A percentile compares a stretch with the other conserved stretches of the same genome.
Evolutionary conservation across 495 filamentous ascomycete genomes (phyloP).

Genomic region (Penicillium canescens): DNA sequence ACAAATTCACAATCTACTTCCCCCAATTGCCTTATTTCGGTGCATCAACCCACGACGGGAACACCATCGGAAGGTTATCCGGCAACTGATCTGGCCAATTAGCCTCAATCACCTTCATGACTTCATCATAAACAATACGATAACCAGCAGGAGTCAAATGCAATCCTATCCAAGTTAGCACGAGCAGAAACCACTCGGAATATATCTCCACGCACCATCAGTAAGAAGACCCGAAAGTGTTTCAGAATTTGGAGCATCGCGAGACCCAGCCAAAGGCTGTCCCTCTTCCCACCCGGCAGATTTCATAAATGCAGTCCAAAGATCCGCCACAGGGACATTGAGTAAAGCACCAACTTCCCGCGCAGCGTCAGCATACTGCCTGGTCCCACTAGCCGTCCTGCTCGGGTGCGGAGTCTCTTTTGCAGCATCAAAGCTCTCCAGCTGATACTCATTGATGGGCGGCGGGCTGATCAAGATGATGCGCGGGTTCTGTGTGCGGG

Average conservation of each 20-base stretch:
- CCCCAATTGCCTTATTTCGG: constrained; percentile 32
- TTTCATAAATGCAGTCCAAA: constrained; percentile 73
- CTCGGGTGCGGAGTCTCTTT: constrained; percentile 40
- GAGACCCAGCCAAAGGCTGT: constrained; percentile 52
- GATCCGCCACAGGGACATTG: constrained; percentile 67
- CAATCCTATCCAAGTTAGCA: constrained; percentile 46
- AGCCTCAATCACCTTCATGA: constrained; percentile 52
- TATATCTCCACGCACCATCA: constrained; percentile 51
- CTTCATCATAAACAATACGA: constrained; percentile 54
- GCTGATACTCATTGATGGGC: constrained; percentile 75
- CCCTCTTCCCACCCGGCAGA: constrained; percentile 62
- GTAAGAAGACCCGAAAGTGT: constrained; percentile 52
- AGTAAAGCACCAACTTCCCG: constrained; percentile 64
- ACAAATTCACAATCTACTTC: not conserved
- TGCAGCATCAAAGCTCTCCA: constrained; percentile 35
- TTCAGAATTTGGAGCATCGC: constrained; percentile 46
- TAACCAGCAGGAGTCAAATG: constrained; percentile 66
- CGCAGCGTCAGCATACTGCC: constrained; percentile 69
- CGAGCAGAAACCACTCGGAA: constrained; percentile 1
- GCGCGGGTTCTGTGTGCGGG: constrained; percentile 67
- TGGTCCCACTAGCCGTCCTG: constrained; percentile 63
- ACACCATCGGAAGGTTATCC: constrained; percentile 49
- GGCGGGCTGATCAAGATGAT: constrained; percentile 79
- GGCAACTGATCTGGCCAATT: constrained; percentile 63
- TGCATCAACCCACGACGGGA: constrained; percentile 54